A percentile compares a stretch with the other conserved stretches of the same genome.
These are phyloP conservation scores for Melocanna baccifera DNA, from an alignment of 176 grass and related monocot genomes.

Conservation along the genomic window DNA sequence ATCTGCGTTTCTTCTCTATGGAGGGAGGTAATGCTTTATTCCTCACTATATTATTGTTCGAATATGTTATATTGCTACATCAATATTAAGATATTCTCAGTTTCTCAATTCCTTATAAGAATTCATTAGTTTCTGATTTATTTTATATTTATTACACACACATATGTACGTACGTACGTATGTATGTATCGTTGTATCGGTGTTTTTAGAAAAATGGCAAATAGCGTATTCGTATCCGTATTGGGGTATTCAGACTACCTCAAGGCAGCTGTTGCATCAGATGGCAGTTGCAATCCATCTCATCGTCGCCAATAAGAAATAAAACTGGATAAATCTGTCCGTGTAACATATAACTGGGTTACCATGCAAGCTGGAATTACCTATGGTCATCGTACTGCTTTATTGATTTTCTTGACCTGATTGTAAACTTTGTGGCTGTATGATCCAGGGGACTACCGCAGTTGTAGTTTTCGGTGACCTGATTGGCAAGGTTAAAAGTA, in stretches of 20 bases:
- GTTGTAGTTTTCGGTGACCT: not conserved
- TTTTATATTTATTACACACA: no score
- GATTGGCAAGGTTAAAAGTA: no score
- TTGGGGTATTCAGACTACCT: not conserved
- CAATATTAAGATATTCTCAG: no score
- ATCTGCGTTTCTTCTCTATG: constrained; percentile 63
- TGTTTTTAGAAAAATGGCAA: no score
- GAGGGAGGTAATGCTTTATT: constrained; percentile 51
- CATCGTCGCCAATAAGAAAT: not conserved
- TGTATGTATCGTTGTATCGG: no score
- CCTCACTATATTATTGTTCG: not conserved
- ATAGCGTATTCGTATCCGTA: no score
- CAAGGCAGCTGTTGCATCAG: not conserved
- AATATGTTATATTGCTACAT: not conserved
- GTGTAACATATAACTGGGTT: constrained; percentile 18
- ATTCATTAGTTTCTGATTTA: no score
- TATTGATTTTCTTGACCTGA: not conserved
- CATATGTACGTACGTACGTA: no score
- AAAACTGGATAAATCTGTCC: constrained; percentile 27
- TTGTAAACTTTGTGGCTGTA: not conserved
- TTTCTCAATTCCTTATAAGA: no score
- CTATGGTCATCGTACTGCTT: not conserved
- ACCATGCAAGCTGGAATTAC: not conserved
- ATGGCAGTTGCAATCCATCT: not conserved
- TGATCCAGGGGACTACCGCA: not conserved